Conservation (phyloP, 345 rosid genomes). For the Populus alba region DNA sequence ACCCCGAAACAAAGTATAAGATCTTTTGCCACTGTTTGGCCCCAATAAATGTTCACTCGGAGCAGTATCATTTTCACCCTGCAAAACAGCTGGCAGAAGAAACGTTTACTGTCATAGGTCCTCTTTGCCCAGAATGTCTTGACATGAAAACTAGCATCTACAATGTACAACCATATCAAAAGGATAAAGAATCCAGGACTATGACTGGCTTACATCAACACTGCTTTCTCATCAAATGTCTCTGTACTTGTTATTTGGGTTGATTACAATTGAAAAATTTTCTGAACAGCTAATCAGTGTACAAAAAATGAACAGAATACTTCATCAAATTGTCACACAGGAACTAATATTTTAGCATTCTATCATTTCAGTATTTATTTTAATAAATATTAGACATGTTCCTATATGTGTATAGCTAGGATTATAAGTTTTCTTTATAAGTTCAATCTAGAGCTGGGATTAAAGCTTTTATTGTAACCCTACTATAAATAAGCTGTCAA, state of each 20-base stretch:
- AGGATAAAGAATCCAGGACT: neutral
- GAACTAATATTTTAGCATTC: no score
- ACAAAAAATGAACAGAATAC: neutral
- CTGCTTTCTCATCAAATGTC: neutral
- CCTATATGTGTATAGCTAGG: no score
- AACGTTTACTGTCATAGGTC: slow-evolving; percentile 14
- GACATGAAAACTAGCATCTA: neutral
- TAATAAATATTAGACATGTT: no score
- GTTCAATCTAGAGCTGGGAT: no score
- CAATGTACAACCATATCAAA: neutral
- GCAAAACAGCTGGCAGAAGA: slow-evolving; percentile 57
- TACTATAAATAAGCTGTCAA: no score
- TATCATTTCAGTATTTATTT: no score
- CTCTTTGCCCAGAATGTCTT: neutral
- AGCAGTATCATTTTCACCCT: slow-evolving; percentile 62
- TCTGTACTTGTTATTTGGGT: neutral
- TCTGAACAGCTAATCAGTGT: neutral
- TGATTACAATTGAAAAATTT: neutral
- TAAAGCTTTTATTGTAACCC: no score
- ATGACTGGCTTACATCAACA: neutral
- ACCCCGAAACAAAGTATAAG: slow-evolving; percentile 73
- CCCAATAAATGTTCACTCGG: slow-evolving; percentile 46
- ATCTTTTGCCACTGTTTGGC: slow-evolving; percentile 53
- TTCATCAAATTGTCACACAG: neutral
- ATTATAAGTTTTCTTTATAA: no score